Percentiles rank a stretch among this genome's conserved stretches.
Conservation (phyloP, 495 filamentous ascomycete genomes). For the Xylona heveae region DNA sequence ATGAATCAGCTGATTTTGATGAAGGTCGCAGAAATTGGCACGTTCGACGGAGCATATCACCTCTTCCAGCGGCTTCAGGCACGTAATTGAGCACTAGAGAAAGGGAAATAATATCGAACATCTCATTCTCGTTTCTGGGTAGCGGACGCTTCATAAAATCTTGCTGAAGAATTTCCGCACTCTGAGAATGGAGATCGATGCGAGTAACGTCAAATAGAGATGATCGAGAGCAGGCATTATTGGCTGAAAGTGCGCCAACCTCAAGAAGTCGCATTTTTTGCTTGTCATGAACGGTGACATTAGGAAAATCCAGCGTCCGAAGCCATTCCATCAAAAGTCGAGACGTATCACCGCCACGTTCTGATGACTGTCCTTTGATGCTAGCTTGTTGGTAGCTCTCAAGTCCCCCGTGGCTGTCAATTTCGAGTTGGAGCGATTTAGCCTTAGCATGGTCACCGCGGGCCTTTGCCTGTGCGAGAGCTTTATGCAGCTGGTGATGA, state of each 20-base stretch:
- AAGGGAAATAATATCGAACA: conserved; percentile 80
- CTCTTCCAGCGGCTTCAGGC: conserved; percentile 46
- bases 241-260: conserved; percentile 67
- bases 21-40: conserved; percentile 35
- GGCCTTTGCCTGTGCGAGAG: conserved; percentile 39
- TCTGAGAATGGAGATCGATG: conserved; percentile 78
- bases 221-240: conserved; percentile 64
- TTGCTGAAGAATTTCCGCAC: conserved; percentile 53
- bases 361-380: conserved; percentile 60
- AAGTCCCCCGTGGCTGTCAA: conserved; percentile 54
- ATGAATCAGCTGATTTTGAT: conserved; percentile 3
- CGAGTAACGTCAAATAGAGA: conserved; percentile 48
- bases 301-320: conserved; percentile 17
- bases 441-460: conserved; percentile 36
- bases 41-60: conserved; percentile 71
- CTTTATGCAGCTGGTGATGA: conserved; percentile 71
- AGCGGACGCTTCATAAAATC: conserved; percentile 87
- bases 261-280: conserved; percentile 51
- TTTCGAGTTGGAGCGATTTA: conserved; percentile 32
- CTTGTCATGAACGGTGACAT: conserved; percentile 10
- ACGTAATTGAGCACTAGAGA: conserved; percentile 93
- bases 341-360: conserved; percentile 82
- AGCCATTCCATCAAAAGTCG: conserved; percentile 78
- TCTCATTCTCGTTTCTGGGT: conserved; percentile 33
- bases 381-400: conserved; percentile 76